Evolutionary conservation across 257 asterid species (phyloP), one percentile per base, ranked within the genome.

Genomic region (Orobanche coerulescens): DNA sequence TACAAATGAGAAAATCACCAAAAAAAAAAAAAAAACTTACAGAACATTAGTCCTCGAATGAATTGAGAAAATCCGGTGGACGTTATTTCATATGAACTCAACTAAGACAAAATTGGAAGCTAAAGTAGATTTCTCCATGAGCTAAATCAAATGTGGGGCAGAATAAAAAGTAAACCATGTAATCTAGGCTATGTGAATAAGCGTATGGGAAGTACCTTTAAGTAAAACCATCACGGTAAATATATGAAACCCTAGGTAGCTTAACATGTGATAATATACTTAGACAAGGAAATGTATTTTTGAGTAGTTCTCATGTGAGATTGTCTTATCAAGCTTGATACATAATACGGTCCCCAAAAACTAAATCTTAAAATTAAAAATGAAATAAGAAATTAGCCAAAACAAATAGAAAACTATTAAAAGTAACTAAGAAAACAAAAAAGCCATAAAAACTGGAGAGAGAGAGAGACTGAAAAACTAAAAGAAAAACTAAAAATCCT

Each of bases 1-100:
- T 39, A 65, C 12, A 42, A 49, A 51, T 24, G 24, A 46, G 71
- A 37, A 26, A 65, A n/a, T n/a, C n/a, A n/a, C n/a, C n/a, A n/a
- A n/a, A 61, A 36, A 36, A 46, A 47, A 63, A 49, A 61, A 34
- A 9, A 15, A 58, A 60, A 16, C 53, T 40, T 18, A 14, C 28
- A 66, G 40, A 46, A 46, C 7, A 42, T 42, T 46, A 55, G 31
- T 26, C 36, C 25, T 23, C 31, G 50, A 52, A 65, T 40, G 40
- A 58, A 15, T 23, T 16, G 47, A 13, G 20, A 63, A 24, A 26
- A 36, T 13, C 22, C 36, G n/a, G 53, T 6, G 14, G 18, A 22
- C 16, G 28, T 37, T 52, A 40, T 58, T 61, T 50, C 24, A 42
- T 49, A 40, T 54, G 60, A 11, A 48, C 10, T 37, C 26, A 47